A percentile compares a stretch with the other conserved stretches of the same genome.
These are phyloP conservation scores for Dichomitus squalens DNA, from an alignment of 1,284 basidiomycete genomes.

Conservation along the genomic window DNA sequence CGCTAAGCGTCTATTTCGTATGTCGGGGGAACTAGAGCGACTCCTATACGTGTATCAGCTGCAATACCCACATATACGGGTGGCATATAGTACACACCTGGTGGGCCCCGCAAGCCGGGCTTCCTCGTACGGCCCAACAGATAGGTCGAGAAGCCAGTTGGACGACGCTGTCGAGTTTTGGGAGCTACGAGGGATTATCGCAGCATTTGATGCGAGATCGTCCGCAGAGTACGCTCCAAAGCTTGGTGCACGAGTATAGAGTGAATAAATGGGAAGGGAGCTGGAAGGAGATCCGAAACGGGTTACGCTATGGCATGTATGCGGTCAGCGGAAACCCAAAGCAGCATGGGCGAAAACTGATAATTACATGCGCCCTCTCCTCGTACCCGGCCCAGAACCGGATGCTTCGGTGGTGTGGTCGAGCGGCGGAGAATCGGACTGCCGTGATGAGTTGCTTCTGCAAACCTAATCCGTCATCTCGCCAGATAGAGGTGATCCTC, in stretches of 20 bases:
- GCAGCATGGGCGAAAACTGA: background rate
- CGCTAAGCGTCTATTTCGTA: too few relatives aligned
- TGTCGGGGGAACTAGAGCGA: too few relatives aligned
- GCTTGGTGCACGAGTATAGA: background rate
- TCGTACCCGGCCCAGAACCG: background rate
- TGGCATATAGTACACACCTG: too few relatives aligned
- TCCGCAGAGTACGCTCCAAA: background rate
- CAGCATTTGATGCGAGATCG: background rate
- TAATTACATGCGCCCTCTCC: background rate
- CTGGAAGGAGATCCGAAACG: background rate
- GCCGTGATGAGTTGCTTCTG: background rate
- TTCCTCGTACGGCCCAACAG: too few relatives aligned
- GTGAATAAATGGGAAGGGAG: background rate
- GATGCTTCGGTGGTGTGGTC: background rate
- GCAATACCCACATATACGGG: too few relatives aligned
- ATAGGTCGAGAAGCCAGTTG: background rate
- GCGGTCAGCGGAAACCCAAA: background rate
- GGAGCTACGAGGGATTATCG: too few relatives aligned
- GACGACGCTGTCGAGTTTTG: too few relatives aligned
- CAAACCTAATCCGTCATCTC: background rate
- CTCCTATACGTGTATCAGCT: too few relatives aligned
- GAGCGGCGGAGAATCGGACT: background rate
- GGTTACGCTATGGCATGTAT: background rate
- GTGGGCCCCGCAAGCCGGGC: too few relatives aligned
- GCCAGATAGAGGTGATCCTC: too few relatives aligned